Percentiles rank a stretch among this genome's conserved stretches.
Conservation (phyloP, 768 basidiomycete genomes). For the Rhizopogon sp. region DNA sequence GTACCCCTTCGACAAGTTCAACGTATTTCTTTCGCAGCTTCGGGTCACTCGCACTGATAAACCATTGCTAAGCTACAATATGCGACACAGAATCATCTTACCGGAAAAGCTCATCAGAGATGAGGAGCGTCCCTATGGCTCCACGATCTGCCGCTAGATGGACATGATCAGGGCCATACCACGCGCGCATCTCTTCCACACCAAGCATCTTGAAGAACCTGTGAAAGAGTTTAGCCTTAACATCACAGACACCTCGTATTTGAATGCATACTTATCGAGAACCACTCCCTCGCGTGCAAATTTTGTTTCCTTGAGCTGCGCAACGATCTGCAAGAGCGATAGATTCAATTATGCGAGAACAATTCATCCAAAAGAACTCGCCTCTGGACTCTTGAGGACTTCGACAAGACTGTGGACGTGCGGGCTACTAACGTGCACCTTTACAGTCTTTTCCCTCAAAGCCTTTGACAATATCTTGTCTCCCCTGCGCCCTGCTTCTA, state of each 20-base stretch:
- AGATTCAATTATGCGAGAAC: background rate
- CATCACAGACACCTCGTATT: background rate
- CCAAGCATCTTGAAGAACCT: conserved; percentile 99
- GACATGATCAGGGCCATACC: conserved; percentile 98
- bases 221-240: background rate
- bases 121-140: conserved; percentile 89
- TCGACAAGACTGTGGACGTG: conserved; percentile 97
- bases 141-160: conserved; percentile 86
- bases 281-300: conserved; percentile 92
- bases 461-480: conserved; percentile 81
- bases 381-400: conserved; percentile 92
- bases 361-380: conserved; percentile 26
- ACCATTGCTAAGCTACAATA: background rate
- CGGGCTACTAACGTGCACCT: conserved; percentile 86
- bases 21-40: conserved; percentile 79
- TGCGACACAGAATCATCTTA: conserved; percentile 23
- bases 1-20: conserved; percentile 80
- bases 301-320: conserved; percentile 89
- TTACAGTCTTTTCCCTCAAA: conserved; percentile 77
- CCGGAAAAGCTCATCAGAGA: conserved; percentile 95
- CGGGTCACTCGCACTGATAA: conserved; percentile 72
- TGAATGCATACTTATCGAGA: conserved; percentile 65
- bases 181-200: conserved; percentile 90
- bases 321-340: conserved; percentile 46
- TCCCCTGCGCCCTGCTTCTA: conserved; percentile 72